A percentile compares a stretch with the other conserved stretches of the same genome.
phyloP scores from a whole-genome alignment of 2,329 filamentous ascomycete species.

The Elsinoe batatas region DNA sequence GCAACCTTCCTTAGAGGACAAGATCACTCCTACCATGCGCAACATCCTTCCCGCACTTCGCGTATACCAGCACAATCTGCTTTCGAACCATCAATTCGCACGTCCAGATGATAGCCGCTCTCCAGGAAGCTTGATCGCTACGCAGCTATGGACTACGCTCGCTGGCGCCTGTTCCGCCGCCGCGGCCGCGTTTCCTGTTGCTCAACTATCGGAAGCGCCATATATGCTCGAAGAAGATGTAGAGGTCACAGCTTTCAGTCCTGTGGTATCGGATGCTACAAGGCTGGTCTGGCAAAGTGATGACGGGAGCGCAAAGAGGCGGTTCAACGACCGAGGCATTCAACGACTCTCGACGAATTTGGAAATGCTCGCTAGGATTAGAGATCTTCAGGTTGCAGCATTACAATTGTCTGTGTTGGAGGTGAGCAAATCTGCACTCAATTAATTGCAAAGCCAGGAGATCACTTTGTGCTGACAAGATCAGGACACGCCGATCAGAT shows the following conservation, averaged over 20 bases:
- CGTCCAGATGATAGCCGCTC: conserved; percentile 45
- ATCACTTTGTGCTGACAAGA: conserved; percentile 18
- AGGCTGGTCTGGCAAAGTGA: conserved; percentile 43
- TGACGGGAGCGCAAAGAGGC: conserved; percentile 39
- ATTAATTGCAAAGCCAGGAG: not conserved
- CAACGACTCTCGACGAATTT: conserved; percentile 47
- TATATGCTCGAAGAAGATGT: conserved; percentile 62
- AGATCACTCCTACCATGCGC: conserved; percentile 49
- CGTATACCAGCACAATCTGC: conserved; percentile 59
- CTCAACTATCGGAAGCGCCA: conserved; percentile 44
- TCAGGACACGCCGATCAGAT: conserved; percentile 15
- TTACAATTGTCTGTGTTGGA: conserved; percentile 39
- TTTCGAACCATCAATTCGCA: conserved; percentile 45
- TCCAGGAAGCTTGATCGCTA: conserved; percentile 46
- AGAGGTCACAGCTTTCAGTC: conserved; percentile 55
- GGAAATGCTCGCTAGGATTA: conserved; percentile 57
- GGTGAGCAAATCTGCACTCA: not conserved
- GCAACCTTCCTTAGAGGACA: conserved; percentile 34
- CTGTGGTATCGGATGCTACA: conserved; percentile 43
- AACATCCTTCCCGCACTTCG: conserved; percentile 55
- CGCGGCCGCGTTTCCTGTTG: conserved; percentile 48
- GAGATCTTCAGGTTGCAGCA: conserved; percentile 42
- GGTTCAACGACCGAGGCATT: conserved; percentile 40
- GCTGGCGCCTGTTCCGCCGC: conserved; percentile 52
- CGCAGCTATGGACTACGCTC: conserved; percentile 56